Evolutionary conservation across 805 yeast genomes (phyloP).

Genomic region (Sugiyamaella mastotermitis): DNA sequence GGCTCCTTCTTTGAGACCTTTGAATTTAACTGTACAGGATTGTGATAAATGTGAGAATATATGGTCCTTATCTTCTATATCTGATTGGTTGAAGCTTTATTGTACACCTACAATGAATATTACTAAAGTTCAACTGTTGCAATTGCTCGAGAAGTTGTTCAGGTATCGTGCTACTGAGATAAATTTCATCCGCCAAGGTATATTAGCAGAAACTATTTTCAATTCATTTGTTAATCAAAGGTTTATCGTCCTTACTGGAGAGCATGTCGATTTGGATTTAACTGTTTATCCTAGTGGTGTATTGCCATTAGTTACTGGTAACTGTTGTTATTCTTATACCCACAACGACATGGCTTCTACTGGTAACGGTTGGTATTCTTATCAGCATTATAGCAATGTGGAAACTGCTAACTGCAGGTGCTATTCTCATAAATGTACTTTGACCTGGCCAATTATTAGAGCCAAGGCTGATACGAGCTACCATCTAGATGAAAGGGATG

Average conservation of each 20-base stretch:
- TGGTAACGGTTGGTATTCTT: conserved; percentile 32
- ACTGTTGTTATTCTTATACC: conserved; percentile 31
- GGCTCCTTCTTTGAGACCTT: conserved; percentile 14
- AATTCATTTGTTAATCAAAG: conserved; percentile 21
- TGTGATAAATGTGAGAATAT: conserved; percentile 16
- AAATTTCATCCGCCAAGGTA: conserved; percentile 27
- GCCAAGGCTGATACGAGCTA: no score
- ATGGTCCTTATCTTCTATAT: conserved; percentile 16
- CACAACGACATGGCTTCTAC: no score
- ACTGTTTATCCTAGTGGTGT: conserved; percentile 26
- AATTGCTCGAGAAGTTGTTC: conserved; percentile 21
- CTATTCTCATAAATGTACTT: conserved; percentile 26
- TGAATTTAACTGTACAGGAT: conserved; percentile 17
- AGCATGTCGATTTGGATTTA: neutral
- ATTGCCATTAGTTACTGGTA: conserved; percentile 28
- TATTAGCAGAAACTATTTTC: conserved; percentile 24
- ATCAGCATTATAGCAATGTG: no score
- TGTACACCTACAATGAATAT: conserved; percentile 10
- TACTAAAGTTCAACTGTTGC: conserved; percentile 14
- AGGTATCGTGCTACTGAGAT: conserved; percentile 25
- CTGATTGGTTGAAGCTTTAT: conserved; percentile 16
- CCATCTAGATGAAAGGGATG: no score
- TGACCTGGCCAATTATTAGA: no score
- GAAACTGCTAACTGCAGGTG: conserved; percentile 26
- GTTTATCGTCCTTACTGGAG: conserved; percentile 14